Base-by-base conservation (phyloP, 2,329 filamentous ascomycete genomes). In the Fusarium piperis region DNA sequence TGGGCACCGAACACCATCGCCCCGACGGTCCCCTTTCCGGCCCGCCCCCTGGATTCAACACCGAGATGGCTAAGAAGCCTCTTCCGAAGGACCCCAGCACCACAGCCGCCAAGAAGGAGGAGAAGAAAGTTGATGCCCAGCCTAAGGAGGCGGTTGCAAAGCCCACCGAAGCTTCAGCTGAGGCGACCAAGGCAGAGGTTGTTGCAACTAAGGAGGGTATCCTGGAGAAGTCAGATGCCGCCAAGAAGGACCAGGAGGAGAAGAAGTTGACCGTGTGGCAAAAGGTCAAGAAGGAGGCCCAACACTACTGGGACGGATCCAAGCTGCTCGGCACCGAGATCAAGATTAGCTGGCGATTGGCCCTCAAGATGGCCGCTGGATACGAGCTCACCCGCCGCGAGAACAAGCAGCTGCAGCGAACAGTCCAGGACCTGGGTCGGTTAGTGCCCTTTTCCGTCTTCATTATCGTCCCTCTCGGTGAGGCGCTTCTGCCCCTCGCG, bases 261-360 rank as follows among this genome's bases (percentile, higher is more conserved):
- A 94, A 95, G 85, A 98, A 97, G 80, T 84, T 97, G 82, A 97
- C 95, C 0, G 56, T 98, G 2, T 92, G 90, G 82, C 93, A 98
- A 81, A 97, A 95, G 84, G 91, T 99, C 78, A 99, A 97, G 88
- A 95, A 97, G 81, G 96, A 99, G 83, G 88, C 87, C 15, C 90
- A 92, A 69, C 96, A 99, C 82, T 99, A 99, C 85, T 98, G 96
- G 95, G 96, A 99, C 83, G 96, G 96, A 67, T 98, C 94, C 30
- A 99, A 99, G 83, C 87, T 99, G 77, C 86, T 99, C 74, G 95
- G 92, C 23, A 93, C 94, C 2, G 96, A 99, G 83, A 91, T 98
- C 79, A 94, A 87, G 82, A 99, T 99, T 80, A 98, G 95, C 81
- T 94, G 93, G 68, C 92, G 92, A 70, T 85, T 99, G 73, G 96